Evolutionary conservation across 176 grass and related monocot genomes (phyloP).

Genomic region (Themeda triandra): DNA sequence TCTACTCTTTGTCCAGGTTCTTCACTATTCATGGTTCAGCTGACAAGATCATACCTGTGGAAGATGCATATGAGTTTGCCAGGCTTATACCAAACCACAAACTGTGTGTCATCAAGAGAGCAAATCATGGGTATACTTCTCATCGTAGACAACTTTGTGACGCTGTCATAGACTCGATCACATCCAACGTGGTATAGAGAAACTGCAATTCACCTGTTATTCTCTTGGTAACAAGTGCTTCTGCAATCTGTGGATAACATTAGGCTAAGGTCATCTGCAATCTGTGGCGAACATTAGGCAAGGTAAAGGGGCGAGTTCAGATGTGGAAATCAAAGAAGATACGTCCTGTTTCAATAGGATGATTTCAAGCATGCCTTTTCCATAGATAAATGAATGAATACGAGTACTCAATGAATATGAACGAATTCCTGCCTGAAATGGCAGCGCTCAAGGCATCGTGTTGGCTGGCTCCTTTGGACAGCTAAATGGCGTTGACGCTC

Average conservation of each 20-base stretch:
- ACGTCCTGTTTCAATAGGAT: not conserved
- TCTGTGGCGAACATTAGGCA: not conserved
- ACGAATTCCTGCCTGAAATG: no score
- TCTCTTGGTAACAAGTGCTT: not conserved
- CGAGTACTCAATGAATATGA: not conserved
- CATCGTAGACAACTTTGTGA: conserved; percentile 61
- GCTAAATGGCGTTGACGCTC: no score
- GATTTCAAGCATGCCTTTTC: not conserved
- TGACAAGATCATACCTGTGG: conserved; percentile 66
- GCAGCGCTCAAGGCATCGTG: no score
- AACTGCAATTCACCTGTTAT: not conserved
- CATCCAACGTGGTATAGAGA: conserved; percentile 23
- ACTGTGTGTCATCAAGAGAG: conserved; percentile 59
- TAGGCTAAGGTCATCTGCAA: not conserved
- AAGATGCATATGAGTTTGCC: conserved; percentile 83
- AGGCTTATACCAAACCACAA: conserved; percentile 81
- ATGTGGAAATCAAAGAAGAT: not conserved
- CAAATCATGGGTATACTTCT: conserved; percentile 76
- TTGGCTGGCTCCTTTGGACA: no score
- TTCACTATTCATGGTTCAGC: conserved; percentile 81
- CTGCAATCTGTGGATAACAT: not conserved
- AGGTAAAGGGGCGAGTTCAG: not conserved
- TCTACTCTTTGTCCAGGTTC: conserved; percentile 37
- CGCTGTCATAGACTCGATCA: conserved; percentile 50
- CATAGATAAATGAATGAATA: not conserved